Evolutionary conservation across 805 yeast species (phyloP).

Genomic region (Teunomyces atbi): DNA sequence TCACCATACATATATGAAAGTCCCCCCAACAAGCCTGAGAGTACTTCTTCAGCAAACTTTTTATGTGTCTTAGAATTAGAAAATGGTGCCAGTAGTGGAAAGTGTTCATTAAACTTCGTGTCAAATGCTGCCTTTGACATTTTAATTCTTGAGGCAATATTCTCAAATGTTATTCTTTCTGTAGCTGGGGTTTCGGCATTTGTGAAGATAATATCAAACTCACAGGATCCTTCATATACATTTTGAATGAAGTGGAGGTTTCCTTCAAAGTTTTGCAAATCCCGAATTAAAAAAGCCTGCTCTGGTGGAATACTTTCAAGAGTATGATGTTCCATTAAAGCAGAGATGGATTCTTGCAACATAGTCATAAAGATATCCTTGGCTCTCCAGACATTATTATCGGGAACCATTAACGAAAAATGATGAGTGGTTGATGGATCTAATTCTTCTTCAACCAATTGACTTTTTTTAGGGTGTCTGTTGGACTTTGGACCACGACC

Average conservation of each 20-base stretch:
- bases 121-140: slow-evolving; percentile 42
- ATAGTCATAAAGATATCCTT: slow-evolving; percentile 70
- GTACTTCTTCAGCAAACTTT: slow-evolving; percentile 69
- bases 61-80: slow-evolving; percentile 37
- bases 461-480: slow-evolving; percentile 36
- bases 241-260: slow-evolving; percentile 80
- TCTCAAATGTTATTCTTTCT: slow-evolving; percentile 37
- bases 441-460: slow-evolving; percentile 34
- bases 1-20: slow-evolving; percentile 85
- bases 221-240: slow-evolving; percentile 68
- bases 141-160: slow-evolving; percentile 35
- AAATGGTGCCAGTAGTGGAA: slow-evolving; percentile 57
- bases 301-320: slow-evolving; percentile 40
- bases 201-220: slow-evolving; percentile 68
- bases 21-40: slow-evolving; percentile 87
- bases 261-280: slow-evolving; percentile 62
- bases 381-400: slow-evolving; percentile 73
- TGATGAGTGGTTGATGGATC: slow-evolving; percentile 67
- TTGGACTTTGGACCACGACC: slow-evolving; percentile 52
- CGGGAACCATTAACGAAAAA: slow-evolving; percentile 67
- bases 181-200: slow-evolving; percentile 37
- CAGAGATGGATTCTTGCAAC: slow-evolving; percentile 65
- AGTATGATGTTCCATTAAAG: slow-evolving; percentile 30
- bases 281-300: slow-evolving; percentile 55
- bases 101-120: slow-evolving; percentile 49